Evolutionary conservation across 352 stramenopile species (phyloP).

Genomic region (Halophytophthora polymorphica): DNA sequence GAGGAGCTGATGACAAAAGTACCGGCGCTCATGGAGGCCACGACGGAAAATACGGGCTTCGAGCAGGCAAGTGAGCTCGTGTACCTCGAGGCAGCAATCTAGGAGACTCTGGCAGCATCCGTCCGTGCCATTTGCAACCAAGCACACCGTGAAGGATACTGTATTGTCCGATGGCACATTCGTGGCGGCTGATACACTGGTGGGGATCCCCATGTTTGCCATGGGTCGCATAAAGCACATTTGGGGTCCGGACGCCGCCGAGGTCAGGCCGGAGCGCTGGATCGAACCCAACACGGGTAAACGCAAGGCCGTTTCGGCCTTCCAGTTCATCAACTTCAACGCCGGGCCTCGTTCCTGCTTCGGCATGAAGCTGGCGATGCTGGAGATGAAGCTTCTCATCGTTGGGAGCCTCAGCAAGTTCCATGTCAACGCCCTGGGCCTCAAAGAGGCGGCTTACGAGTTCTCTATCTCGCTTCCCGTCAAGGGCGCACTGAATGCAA

Average conservation of each 20-base stretch:
- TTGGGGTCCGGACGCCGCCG: conserved; percentile 52
- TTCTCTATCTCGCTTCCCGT: conserved; percentile 50
- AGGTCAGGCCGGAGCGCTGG: conserved; percentile 70
- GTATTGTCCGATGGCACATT: conserved; percentile 64
- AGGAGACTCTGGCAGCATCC: conserved; percentile 60
- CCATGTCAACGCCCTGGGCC: conserved; percentile 31
- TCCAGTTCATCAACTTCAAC: conserved; percentile 73
- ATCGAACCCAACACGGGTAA: conserved; percentile 40
- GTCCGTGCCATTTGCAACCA: conserved; percentile 40
- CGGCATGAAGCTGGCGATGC: conserved; percentile 70
- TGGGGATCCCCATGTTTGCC: conserved; percentile 44
- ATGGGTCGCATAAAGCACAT: conserved; percentile 55
- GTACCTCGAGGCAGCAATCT: conserved; percentile 47
- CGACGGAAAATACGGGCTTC: conserved; percentile 25
- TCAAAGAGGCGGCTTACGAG: conserved; percentile 39
- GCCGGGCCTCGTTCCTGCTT: conserved; percentile 66
- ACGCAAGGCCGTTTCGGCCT: conserved; percentile 35
- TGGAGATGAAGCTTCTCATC: conserved; percentile 82
- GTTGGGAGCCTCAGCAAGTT: conserved; percentile 59
- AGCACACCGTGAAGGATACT: conserved; percentile 34
- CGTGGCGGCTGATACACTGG: conserved; percentile 27
- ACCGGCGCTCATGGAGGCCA: conserved; percentile 3
- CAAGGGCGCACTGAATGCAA: conserved; percentile 28
- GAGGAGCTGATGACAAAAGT: conserved; percentile 37
- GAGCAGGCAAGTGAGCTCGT: conserved; percentile 42